phyloP scores from a whole-genome alignment of 1,284 basidiomycete genomes.

The Pterulicium gracile region DNA sequence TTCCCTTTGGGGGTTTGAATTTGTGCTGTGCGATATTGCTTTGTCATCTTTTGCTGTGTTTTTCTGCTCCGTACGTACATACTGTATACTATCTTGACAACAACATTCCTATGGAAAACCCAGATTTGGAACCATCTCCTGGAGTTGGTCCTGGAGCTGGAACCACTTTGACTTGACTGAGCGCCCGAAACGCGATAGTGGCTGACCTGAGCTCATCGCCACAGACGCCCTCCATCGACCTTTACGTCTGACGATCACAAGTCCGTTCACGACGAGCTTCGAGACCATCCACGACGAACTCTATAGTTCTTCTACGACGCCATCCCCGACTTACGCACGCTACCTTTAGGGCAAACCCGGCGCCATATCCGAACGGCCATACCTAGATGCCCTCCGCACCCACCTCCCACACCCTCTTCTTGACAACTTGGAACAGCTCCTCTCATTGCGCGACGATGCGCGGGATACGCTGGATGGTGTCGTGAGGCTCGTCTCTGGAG shows the following conservation, averaged over 20 bases:
- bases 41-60: constrained; percentile 68
- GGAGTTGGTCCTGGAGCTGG: constrained; percentile 35
- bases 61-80: no score
- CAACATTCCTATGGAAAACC: no score
- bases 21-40: no score
- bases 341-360: no score
- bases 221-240: no score
- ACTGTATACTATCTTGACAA: no score
- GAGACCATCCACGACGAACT: constrained; percentile 46
- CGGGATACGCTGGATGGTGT: no score
- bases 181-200: no score
- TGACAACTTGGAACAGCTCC: constrained; percentile 51
- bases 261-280: constrained; percentile 61
- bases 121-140: constrained; percentile 57
- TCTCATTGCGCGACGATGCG: constrained; percentile 39
- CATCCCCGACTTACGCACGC: no score
- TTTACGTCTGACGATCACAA: constrained; percentile 57
- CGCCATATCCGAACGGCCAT: constrained; percentile 41
- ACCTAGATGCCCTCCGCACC: constrained; percentile 58
- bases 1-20: no score
- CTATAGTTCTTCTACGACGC: constrained; percentile 31
- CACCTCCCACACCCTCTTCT: constrained; percentile 54
- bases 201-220: no score
- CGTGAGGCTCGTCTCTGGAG: no score
- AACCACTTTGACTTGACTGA: constrained; percentile 49